A percentile compares a stretch with the other conserved stretches of the same genome.
Evolutionary conservation across 257 asterid species (phyloP).

Genomic region (Scutellaria galericulata): DNA sequence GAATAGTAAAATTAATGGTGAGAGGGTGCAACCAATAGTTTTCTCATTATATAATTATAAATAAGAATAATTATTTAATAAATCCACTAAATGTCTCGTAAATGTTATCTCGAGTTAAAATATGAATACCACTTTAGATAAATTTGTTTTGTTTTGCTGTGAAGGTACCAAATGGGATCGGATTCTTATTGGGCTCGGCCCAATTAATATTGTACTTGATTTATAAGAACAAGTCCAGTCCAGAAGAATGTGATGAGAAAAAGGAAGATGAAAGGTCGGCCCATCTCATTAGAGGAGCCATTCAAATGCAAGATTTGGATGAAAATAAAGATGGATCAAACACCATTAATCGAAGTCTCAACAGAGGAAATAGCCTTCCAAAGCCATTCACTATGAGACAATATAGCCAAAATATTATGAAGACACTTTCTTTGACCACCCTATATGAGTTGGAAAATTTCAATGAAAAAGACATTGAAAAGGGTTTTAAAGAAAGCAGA

Average conservation of each 20-base stretch:
- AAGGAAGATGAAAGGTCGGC: slow-evolving; percentile 43
- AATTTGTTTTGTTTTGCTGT: neutral
- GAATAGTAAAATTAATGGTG: too few relatives aligned
- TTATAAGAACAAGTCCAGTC: slow-evolving; percentile 40
- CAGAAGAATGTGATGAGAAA: slow-evolving; percentile 30
- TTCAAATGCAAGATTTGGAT: slow-evolving; percentile 43
- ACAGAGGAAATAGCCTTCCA: slow-evolving; percentile 52
- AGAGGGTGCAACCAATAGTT: too few relatives aligned
- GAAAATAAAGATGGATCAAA: slow-evolving; percentile 6
- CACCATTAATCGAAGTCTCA: slow-evolving; percentile 31
- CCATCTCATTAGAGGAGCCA: slow-evolving; percentile 32
- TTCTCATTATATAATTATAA: too few relatives aligned
- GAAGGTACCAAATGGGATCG: slow-evolving; percentile 73
- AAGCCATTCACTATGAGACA: slow-evolving; percentile 44
- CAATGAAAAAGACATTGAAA: slow-evolving; percentile 22
- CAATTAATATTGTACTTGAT: slow-evolving; percentile 52
- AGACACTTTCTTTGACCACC: slow-evolving; percentile 45
- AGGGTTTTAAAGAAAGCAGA: slow-evolving; percentile 7
- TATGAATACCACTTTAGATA: too few relatives aligned
- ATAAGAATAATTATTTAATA: too few relatives aligned
- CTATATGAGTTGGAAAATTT: slow-evolving; percentile 39
- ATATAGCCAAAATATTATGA: slow-evolving; percentile 43
- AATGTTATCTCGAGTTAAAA: too few relatives aligned
- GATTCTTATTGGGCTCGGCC: slow-evolving; percentile 58
- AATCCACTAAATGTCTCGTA: too few relatives aligned